Evolutionary conservation across 139 green algal genomes (phyloP).

Genomic region (Parachlorella kessleri): DNA sequence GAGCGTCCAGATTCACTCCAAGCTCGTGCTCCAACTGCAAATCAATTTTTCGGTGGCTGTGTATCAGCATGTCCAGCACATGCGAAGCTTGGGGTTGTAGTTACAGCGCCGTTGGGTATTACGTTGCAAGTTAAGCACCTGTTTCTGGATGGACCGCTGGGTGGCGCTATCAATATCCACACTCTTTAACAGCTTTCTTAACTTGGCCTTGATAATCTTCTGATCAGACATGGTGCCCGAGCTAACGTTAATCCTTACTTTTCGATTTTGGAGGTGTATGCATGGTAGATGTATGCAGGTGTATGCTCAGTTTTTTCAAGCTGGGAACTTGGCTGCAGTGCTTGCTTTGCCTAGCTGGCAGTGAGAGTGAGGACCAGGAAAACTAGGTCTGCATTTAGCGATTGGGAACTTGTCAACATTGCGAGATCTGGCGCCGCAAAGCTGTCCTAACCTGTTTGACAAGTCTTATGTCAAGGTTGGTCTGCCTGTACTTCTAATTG

Average conservation of each 20-base stretch:
- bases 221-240: background rate
- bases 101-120: too few relatives aligned
- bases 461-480: too few relatives aligned
- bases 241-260: background rate
- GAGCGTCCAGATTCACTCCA: background rate
- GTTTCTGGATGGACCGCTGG: background rate
- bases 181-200: constrained; percentile 11
- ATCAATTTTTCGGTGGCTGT: constrained; percentile 27
- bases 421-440: too few relatives aligned
- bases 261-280: background rate
- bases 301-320: too few relatives aligned
- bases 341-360: too few relatives aligned
- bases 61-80: background rate
- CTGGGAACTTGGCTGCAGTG: background rate
- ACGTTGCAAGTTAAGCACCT: too few relatives aligned
- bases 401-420: too few relatives aligned
- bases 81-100: background rate
- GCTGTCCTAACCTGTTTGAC: too few relatives aligned
- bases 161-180: constrained; percentile 22
- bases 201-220: constrained; percentile 2
- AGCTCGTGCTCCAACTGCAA: constrained; percentile 27
- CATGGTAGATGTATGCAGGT: background rate
- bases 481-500: too few relatives aligned
- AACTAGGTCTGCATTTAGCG: too few relatives aligned
- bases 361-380: too few relatives aligned